Conservation (phyloP, 331 rosid species). For the Malus hybrid region DNA sequence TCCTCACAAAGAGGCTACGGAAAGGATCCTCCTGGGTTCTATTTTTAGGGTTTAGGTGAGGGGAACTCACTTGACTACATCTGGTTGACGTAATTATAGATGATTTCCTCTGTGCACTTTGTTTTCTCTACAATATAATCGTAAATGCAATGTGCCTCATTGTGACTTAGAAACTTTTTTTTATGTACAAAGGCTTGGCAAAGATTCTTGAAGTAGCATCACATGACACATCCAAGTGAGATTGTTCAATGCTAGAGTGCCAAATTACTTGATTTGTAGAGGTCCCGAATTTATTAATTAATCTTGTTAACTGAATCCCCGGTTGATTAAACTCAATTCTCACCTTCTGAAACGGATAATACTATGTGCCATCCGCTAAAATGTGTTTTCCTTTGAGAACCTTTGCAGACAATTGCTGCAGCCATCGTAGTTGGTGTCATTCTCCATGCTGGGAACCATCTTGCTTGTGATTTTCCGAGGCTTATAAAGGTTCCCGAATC, state of each 20-base stretch:
- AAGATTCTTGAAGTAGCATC: background rate
- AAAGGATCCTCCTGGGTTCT: no score
- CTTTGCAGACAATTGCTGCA: constrained; percentile 72
- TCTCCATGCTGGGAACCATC: constrained; percentile 87
- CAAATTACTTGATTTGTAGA: background rate
- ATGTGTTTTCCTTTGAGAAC: background rate
- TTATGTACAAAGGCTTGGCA: constrained; percentile 5
- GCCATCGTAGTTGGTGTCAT: constrained; percentile 85
- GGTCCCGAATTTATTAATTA: constrained; percentile 7
- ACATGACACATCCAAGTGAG: background rate
- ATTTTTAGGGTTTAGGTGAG: background rate
- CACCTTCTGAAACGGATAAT: background rate
- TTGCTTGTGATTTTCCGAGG: constrained; percentile 93
- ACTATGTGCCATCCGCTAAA: background rate
- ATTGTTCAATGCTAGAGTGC: background rate
- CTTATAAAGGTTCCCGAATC: constrained; percentile 31
- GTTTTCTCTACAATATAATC: background rate
- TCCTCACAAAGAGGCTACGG: no score
- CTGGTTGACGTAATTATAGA: background rate
- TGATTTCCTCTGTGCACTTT: background rate
- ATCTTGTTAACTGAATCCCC: background rate
- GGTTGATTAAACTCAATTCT: background rate
- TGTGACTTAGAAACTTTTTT: background rate
- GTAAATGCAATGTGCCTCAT: background rate
- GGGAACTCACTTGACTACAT: background rate